Base-by-base conservation (phyloP, 1,284 basidiomycete genomes). In the Coniferiporia weirii region DNA sequence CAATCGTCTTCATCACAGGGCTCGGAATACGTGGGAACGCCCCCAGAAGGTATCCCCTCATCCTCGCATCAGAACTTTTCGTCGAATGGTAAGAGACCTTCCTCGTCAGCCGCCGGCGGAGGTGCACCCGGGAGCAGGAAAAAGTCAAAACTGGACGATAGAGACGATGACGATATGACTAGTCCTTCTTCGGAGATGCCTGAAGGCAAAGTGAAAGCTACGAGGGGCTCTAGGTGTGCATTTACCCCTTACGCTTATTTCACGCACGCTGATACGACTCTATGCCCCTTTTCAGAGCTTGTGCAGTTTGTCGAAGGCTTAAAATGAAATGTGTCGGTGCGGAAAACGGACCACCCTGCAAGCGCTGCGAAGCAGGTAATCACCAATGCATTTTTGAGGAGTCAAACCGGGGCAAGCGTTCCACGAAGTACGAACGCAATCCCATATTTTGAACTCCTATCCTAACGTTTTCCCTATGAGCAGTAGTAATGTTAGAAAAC, bases 271-370 rank as follows among this genome's bases (percentile, higher is more conserved):
- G 35, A 57, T 51, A 32, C 22, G 40, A 19, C 4, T n/a, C 44
- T 55, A 9, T 20, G 19, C 10, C 2, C 15, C 48, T 54, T 59
- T 62, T 34, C 65, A 93, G 93, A 55, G 95, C 95, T 0, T 97
- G 95, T 66, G 94, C 91, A 0, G 93, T 95, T 35, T 98, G 96
- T 72, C 86, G 96, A 36, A 88, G 94, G 52, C 85, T 98, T 64
- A 99, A 99, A 78, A 99, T 99, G 96, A 92, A 96, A 66, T 99
- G 96, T 66, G 93, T 97, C 17, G 94, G 91, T 40, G 92, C 93
- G 1, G 95, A 97, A 68, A 81, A 95, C 38, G 94, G 93, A 0
- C 91, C 92, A 0, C 93, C 95, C 0, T 98, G 95, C 75, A 95
- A 94, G 68, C 85, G 90, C 27, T 91, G 88, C 69, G 78, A 81